Evolutionary conservation across 148 eudicot genomes (phyloP).

Genomic region (Spergularia marina): DNA sequence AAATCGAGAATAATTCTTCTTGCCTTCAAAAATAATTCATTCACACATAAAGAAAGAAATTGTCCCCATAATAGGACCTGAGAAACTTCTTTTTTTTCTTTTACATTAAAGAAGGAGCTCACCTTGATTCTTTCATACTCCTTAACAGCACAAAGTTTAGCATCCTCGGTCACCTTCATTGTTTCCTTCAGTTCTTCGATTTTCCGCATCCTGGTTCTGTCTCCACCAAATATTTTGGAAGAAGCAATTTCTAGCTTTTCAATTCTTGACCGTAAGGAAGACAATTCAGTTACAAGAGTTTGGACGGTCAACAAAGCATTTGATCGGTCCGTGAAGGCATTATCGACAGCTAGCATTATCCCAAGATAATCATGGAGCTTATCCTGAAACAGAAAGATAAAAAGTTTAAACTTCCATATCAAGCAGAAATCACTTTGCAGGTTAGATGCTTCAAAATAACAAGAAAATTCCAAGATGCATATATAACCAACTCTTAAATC

Average conservation of each 20-base stretch:
- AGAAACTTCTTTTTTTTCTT: background rate
- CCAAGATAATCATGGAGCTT: constrained; percentile 98
- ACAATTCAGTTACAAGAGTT: constrained; percentile 76
- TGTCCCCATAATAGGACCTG: background rate
- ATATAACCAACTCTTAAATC: background rate
- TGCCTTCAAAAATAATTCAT: background rate
- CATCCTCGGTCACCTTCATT: constrained; percentile 75
- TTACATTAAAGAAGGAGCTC: constrained; percentile 11
- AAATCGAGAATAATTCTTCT: background rate
- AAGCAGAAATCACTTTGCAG: background rate
- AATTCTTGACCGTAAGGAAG: constrained; percentile 65
- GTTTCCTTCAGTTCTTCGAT: constrained; percentile 90
- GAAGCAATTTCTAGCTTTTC: constrained; percentile 93
- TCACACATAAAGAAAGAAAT: background rate
- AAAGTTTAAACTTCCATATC: background rate
- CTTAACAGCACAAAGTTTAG: constrained; percentile 69
- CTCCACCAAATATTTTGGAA: constrained; percentile 95
- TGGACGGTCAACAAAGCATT: constrained; percentile 94
- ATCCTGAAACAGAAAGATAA: constrained; percentile 54
- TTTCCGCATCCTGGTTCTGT: constrained; percentile 78
- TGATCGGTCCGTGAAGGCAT: constrained; percentile 91
- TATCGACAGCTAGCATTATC: constrained; percentile 84
- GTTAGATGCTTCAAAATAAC: background rate
- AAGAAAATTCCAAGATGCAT: background rate
- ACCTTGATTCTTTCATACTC: constrained; percentile 96